Base-by-base conservation (phyloP, 345 rosid species). In the Firmiana major region DNA sequence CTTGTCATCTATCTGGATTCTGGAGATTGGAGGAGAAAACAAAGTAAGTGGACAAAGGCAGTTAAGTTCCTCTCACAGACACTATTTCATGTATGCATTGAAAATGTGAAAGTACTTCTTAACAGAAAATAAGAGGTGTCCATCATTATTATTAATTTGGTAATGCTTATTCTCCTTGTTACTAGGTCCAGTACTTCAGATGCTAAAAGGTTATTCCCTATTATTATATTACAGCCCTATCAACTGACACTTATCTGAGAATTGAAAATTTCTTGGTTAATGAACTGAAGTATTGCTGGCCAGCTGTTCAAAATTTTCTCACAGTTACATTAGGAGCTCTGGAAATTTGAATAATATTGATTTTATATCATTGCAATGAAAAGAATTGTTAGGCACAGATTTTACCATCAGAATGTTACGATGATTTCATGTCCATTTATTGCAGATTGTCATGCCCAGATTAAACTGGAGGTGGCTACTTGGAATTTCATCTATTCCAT, bases 391-490 rank as follows among this genome's bases (percentile, higher is more conserved):
- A n/a, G 53, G 15, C 57, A 59, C 69, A 74, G n/a, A 43, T 59
- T 45, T 15, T 26, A 45, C 68, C 54, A 43, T 43, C 24, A 22
- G 43, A 43, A 21, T 43, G 1, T 59, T 45, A 10, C 31, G 12
- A 46, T 60, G 58, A 75, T 72, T 62, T 45, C 13, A 7, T 42
- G 58, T 46, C 40, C 26, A 57, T 49, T 54, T 54, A 16, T 51
- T 83, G 71, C 73, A 83, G 83, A 22, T 80, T 40, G 71, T 89
- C 19, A 87, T 89, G 91, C 88, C 91, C 60, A 82, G 73, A 59
- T 81, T 91, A 77, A 80, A 80, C 64, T 88, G 95, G 92, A 88
- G 95, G 80, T 91, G 95, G 93, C 83, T 91, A 36, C 89, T 91
- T 64, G 93, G 78, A 6, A n/a, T 88, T 15, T 87, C 90, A 46